Base-by-base conservation (phyloP, 2,329 filamentous ascomycete genomes). In the Trichocomaceae sp. region DNA sequence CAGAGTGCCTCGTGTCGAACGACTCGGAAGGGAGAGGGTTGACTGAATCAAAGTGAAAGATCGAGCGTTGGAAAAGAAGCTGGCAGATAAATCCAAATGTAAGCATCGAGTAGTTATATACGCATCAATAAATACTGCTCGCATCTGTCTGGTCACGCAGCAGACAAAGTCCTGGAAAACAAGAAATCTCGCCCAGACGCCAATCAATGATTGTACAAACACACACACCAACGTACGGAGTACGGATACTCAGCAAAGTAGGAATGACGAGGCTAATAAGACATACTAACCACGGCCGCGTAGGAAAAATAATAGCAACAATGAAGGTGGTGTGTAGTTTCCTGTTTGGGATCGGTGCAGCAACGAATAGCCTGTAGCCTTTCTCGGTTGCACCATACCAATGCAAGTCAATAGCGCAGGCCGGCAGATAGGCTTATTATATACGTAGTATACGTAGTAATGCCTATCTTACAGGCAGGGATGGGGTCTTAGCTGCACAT, bases 401-500 rank as follows among this genome's bases (percentile, higher is more conserved):
- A 42, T 41, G 17, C 19, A 39, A 19, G 19, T 19, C 39, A 42
- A 35, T 35, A 35, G 13, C 19, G 3, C 9, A n/a, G 3, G 17
- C 6, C 20, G 39, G 39, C 39, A 42, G 39, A 22, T 8, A 12
- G 17, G 3, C 39, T 22, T 12, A 42, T 20, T 42, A 42, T 42
- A 35, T 35, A 42, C 23, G 3, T n/a, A n/a, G 23, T 26, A 26
- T 26, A 26, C 23, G n/a, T n/a, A n/a, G 39, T 20, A 3, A 5
- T 20, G 39, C 5, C 6, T 41, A 41, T 42, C 39, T 22, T 42
- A 22, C 19, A 39, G 35, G 35, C 35, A 39, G 35, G n/a, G 35
- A 44, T 44, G 49, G 23, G 12, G 37, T 50, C 51, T 53, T 53
- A 33, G 31, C 37, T 47, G 42, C 44, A 47, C 37, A 53, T 53